Evolutionary conservation across 805 yeast genomes (phyloP), one percentile per base, ranked within the genome.

Genomic region (Sugiyamaella smithiae): DNA sequence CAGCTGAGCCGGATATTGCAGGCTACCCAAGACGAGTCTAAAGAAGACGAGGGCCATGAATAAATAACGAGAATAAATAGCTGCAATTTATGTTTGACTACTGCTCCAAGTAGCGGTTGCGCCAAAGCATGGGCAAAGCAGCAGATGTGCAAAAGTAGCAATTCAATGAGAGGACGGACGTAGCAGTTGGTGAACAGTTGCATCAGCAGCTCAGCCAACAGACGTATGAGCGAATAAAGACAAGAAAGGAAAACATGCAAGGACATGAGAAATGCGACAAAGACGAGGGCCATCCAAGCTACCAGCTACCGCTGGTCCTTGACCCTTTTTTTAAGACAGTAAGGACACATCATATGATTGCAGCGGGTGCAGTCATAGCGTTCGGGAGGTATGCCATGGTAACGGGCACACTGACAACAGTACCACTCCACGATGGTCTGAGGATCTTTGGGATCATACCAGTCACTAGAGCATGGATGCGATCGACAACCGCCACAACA

Each of bases 331-430:
- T 62, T 57, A 8, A 59, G 62, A 47, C 67, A 63, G 40, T 64
- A 64, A 0, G 67, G 67, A 46, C 67, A 64, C 59, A 64, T 50
- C 45, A 55, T 58, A 37, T 64, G 67, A 17, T 46, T 43, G 37
- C 67, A 64, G 9, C 67, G 55, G 1, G 57, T 52, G 45, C 67
- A 64, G 45, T 62, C 66, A 42, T 56, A 57, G 9, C 66, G 48
- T 12, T 50, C 50, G 9, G 59, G 61, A 14, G 63, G 65, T 14
- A 54, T 51, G 11, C 59, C 64, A 46, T 62, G 64, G 43, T 56
- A 59, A 17, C 54, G 55, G 19, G 59, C 67, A 37, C 67, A 64
- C 43, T 63, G 63, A 54, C 67, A 64, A 56, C 67, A 64, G 57
- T 63, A 61, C 67, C 67, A 63, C 37, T 63, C 65, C n/a, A 59